Evolutionary conservation across 148 eudicot species (phyloP).

Genomic region (Rhododendron ferrugineum): DNA sequence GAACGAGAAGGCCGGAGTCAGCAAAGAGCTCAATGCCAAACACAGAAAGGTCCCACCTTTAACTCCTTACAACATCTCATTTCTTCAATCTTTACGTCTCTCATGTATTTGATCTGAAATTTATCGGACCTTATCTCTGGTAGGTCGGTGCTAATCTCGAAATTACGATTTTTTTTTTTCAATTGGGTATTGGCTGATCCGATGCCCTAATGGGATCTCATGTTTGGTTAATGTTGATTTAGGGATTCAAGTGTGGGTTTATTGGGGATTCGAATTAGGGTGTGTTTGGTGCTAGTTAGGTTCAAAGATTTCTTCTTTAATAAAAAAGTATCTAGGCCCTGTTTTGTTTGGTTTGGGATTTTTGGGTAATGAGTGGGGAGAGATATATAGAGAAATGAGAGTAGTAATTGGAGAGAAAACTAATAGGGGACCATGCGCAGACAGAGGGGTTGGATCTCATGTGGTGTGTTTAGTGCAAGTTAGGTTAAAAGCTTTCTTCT

Average conservation of each 20-base stretch:
- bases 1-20: conserved; percentile 84
- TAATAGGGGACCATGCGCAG: neutral
- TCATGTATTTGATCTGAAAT: conserved; percentile 9
- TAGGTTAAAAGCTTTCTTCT: neutral
- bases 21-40: conserved; percentile 87
- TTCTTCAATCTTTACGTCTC: conserved; percentile 2
- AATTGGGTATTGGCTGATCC: conserved; percentile 1
- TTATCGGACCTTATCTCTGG: neutral
- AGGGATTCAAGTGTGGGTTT: neutral
- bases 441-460: neutral
- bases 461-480: neutral
- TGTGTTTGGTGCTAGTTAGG: neutral
- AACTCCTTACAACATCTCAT: neutral
- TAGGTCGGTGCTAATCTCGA: neutral
- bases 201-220: neutral
- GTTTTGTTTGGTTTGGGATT: neutral
- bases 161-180: neutral
- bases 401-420: neutral
- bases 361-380: neutral
- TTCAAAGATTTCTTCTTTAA: neutral
- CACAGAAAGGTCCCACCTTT: conserved; percentile 67
- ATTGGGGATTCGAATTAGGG: neutral
- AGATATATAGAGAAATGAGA: neutral
- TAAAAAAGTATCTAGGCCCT: neutral
- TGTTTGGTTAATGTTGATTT: neutral